Evolutionary conservation across 2,329 filamentous ascomycete genomes (phyloP).

Genomic region (Cordyceps tenuipes): DNA sequence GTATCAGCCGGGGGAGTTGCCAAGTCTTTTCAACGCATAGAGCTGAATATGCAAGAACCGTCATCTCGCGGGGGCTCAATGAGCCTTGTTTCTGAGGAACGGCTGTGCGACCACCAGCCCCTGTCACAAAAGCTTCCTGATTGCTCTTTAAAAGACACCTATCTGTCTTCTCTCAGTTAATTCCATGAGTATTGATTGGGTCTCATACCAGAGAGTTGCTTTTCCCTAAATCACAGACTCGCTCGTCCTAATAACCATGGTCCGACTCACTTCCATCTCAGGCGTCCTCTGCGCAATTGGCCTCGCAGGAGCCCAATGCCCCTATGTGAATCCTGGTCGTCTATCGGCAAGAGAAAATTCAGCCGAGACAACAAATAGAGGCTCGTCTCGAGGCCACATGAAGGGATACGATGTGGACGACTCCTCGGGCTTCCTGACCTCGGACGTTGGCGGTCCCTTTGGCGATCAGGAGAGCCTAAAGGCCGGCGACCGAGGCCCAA

Average conservation of each 20-base stretch:
- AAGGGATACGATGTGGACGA: constrained; percentile 41
- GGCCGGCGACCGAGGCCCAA: constrained; percentile 58
- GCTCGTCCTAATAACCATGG: constrained; percentile 18
- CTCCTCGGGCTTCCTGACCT: constrained; percentile 48
- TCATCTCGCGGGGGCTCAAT: neutral
- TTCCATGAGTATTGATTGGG: neutral
- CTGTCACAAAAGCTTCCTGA: neutral
- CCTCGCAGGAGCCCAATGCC: constrained; percentile 24
- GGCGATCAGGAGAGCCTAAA: constrained; percentile 58
- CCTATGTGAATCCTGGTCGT: constrained; percentile 23
- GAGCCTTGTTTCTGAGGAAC: too few species aligned
- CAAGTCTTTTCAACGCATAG: too few species aligned
- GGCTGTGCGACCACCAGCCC: too few species aligned
- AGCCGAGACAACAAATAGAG: constrained; percentile 8
- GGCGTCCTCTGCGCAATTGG: constrained; percentile 20
- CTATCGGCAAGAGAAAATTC: constrained; percentile 19
- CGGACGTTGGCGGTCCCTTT: constrained; percentile 61
- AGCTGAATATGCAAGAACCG: neutral
- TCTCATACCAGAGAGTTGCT: neutral
- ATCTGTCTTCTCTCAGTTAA: neutral
- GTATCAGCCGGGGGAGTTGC: too few species aligned
- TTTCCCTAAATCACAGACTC: neutral
- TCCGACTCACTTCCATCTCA: constrained; percentile 17
- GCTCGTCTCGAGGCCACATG: constrained; percentile 24
- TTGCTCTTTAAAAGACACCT: neutral